Evolutionary conservation across 192 early-diverging fungal species (phyloP).

Genomic region (Rhizophagus sp.): DNA sequence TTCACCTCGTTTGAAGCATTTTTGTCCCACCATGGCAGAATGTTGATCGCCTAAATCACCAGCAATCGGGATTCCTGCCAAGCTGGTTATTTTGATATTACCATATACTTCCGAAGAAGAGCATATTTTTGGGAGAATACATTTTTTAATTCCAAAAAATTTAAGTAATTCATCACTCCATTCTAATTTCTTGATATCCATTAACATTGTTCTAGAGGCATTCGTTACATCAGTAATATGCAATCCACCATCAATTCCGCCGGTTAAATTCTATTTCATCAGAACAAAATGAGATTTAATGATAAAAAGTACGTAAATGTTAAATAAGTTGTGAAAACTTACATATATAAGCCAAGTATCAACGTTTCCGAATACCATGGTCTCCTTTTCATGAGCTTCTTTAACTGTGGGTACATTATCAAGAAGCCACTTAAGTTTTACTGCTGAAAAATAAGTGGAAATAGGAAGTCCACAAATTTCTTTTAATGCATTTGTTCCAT

Average conservation of each 20-base stretch:
- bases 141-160: constrained; percentile 73
- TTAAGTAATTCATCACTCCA: constrained; percentile 78
- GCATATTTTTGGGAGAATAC: constrained; percentile 74
- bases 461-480: constrained; percentile 82
- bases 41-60: constrained; percentile 95
- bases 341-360: constrained; percentile 95
- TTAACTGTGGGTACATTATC: constrained; percentile 76
- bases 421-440: constrained; percentile 92
- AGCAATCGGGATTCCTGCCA: constrained; percentile 76
- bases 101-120: constrained; percentile 84
- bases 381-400: constrained; percentile 70
- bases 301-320: not conserved
- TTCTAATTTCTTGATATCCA: constrained; percentile 78
- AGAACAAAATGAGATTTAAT: not conserved
- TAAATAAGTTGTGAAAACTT: constrained; percentile 4
- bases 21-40: constrained; percentile 92
- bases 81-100: constrained; percentile 39
- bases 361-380: constrained; percentile 83
- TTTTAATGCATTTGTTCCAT: constrained; percentile 42
- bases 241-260: constrained; percentile 65
- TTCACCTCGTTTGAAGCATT: constrained; percentile 83
- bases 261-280: constrained; percentile 74
- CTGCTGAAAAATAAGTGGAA: constrained; percentile 89
- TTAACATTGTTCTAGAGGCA: constrained; percentile 92
- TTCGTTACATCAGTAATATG: constrained; percentile 93